These are phyloP conservation scores for Achaetomium macrosporum DNA, from an alignment of 2,329 filamentous ascomycete genomes.

Conservation along the genomic window DNA sequence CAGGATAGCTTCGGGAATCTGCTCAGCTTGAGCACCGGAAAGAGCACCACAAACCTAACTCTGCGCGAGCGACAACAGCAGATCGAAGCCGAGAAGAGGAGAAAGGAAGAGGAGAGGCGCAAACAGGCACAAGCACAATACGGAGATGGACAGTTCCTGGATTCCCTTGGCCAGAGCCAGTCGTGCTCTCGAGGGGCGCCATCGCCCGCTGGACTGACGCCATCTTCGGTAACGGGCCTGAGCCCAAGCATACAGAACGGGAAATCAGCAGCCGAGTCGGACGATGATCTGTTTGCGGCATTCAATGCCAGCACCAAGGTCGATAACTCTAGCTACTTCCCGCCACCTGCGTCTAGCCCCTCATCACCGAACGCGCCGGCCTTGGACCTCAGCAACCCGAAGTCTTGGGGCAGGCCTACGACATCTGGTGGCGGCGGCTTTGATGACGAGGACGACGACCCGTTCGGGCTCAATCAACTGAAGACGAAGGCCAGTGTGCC, in stretches of 20 bases:
- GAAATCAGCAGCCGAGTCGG: slow-evolving; percentile 36
- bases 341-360: slow-evolving; percentile 43
- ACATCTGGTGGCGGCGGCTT: slow-evolving; percentile 33
- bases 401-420: slow-evolving; percentile 44
- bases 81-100: slow-evolving; percentile 58
- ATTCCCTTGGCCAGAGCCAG: slow-evolving; percentile 53
- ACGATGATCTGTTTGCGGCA: slow-evolving; percentile 61
- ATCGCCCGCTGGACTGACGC: slow-evolving; percentile 35
- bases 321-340: slow-evolving; percentile 60
- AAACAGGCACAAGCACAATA: slow-evolving; percentile 71
- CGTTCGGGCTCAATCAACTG: slow-evolving; percentile 71
- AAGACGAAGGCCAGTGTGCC: slow-evolving; percentile 35
- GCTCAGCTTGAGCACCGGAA: slow-evolving; percentile 56
- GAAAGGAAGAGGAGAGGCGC: slow-evolving; percentile 67
- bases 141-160: slow-evolving; percentile 71
- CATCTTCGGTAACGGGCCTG: slow-evolving; percentile 20
- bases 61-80: slow-evolving; percentile 72
- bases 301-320: slow-evolving; percentile 63
- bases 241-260: slow-evolving; percentile 23
- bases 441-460: slow-evolving; percentile 72
- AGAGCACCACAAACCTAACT: slow-evolving; percentile 63
- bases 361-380: slow-evolving; percentile 41
- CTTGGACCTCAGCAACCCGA: slow-evolving; percentile 49
- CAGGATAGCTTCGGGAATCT: slow-evolving; percentile 75
- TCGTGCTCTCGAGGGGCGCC: slow-evolving; percentile 38